Base-by-base conservation (phyloP, 352 stramenopile species). In the Thalassiosira exigua region DNA sequence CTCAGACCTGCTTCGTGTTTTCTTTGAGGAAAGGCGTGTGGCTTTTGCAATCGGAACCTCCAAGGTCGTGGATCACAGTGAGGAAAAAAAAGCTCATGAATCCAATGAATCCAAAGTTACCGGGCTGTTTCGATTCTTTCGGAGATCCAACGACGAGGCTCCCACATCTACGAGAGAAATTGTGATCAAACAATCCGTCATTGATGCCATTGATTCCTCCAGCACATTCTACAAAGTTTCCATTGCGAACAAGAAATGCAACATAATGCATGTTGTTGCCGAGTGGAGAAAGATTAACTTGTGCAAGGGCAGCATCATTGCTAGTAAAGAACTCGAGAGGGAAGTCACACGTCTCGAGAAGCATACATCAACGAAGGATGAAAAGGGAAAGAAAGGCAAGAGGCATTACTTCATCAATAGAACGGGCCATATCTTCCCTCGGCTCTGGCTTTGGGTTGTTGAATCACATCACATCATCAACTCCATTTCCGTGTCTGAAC, bases 381-480 rank as follows among this genome's bases (percentile, higher is more conserved):
- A 36, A 12, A 53, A 22, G 27, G 60, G 26, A 32, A 68, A 54
- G 22, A 75, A 61, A n/a, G 11, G 39, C 11, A 48, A 48, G n/a
- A n/a, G n/a, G n/a, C n/a, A n/a, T n/a, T 69, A 68, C 22, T 69
- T 67, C 60, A 69, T 75, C 33, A 73, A 68, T 27, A 41, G 36
- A 9, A 69, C 58, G 41, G 21, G 19, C 14, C 24, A 69, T 56
- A 56, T 69, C 21, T 70, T 62, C 30, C 62, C 62, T 39, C 36
- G 62, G 17, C 48, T 80, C 3, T 80, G 62, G 71, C 22, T 76
- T 11, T 76, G 62, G 71, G 64, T 57, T 53, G 59, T 67, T 32
- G 71, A 80, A 33, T 74, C 26, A 19, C 48, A 65, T 52, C n/a
- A 72, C 66, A 48, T 74, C 3, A 75, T 70, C n/a, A n/a, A n/a